phyloP scores from a whole-genome alignment of 2,329 filamentous ascomycete species.

The Neopestalotiopsis rosae region DNA sequence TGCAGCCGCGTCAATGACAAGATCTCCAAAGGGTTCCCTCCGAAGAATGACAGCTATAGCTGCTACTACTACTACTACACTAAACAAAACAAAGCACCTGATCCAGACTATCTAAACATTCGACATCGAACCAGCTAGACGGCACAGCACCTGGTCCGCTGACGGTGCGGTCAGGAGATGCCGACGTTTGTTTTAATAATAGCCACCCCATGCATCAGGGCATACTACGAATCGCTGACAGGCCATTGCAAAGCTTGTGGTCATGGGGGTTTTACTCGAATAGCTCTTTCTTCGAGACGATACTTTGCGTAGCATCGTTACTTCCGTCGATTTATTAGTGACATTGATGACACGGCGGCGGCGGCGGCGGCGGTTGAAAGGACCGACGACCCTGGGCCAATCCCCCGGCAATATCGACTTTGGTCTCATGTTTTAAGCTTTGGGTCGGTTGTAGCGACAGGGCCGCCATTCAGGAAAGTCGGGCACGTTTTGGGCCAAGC shows the following conservation, averaged over 20 bases:
- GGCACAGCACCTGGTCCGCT: background rate
- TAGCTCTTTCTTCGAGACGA: background rate
- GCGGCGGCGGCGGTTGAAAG: conserved; percentile 9
- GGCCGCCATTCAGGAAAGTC: background rate
- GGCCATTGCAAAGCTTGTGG: background rate
- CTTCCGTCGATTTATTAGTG: background rate
- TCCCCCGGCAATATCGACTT: conserved; percentile 7
- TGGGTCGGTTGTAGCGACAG: background rate
- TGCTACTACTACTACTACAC: too few relatives aligned
- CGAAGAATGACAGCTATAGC: background rate
- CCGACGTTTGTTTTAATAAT: background rate
- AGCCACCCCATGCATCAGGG: background rate
- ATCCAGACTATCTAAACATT: conserved; percentile 3
- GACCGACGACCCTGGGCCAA: conserved; percentile 13
- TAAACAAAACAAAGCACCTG: conserved; percentile 4
- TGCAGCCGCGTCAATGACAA: conserved; percentile 4
- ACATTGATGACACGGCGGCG: conserved; percentile 4
- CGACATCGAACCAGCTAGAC: conserved; percentile 13
- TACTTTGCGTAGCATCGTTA: background rate
- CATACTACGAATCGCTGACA: background rate
- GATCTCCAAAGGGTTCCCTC: background rate
- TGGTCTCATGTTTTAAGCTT: conserved; percentile 7
- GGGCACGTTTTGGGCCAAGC: background rate
- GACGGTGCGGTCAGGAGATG: background rate
- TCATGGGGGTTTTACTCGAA: background rate